A percentile compares a stretch with the other conserved stretches of the same genome.
phyloP scores from a whole-genome alignment of 352 stramenopile genomes.

The Pythium dissimile region DNA sequence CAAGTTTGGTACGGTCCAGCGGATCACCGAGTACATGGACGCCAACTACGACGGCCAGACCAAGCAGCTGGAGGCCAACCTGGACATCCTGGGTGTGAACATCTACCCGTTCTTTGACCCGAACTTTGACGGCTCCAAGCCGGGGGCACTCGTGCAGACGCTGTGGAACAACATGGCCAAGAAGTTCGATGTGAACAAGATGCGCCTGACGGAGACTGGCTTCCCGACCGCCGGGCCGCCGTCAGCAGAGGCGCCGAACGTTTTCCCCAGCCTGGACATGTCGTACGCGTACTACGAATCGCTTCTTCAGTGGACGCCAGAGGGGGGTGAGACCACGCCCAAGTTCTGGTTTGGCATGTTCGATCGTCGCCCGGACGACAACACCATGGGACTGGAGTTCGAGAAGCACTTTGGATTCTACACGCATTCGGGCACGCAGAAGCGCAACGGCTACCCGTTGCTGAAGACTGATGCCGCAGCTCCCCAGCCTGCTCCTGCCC shows the following conservation, averaged over 20 bases:
- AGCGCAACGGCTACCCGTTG: slow-evolving; percentile 18
- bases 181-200: slow-evolving; percentile 34
- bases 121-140: slow-evolving; percentile 45
- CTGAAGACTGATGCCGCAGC: slow-evolving; percentile 1
- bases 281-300: slow-evolving; percentile 27
- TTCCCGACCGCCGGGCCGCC: slow-evolving; percentile 42
- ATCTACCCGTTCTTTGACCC: slow-evolving; percentile 62
- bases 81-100: slow-evolving; percentile 55
- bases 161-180: slow-evolving; percentile 40
- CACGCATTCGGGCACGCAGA: slow-evolving; percentile 14
- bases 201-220: slow-evolving; percentile 55
- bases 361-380: slow-evolving; percentile 28
- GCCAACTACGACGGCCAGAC: slow-evolving; percentile 31
- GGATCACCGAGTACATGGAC: slow-evolving; percentile 49
- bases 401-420: slow-evolving; percentile 37
- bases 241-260: slow-evolving; percentile 30
- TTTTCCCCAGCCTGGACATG: slow-evolving; percentile 33
- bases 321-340: slow-evolving; percentile 8
- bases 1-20: slow-evolving; percentile 24
- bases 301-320: slow-evolving; percentile 18
- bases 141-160: slow-evolving; percentile 33
- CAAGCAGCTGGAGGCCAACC: slow-evolving; percentile 22
- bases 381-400: slow-evolving; percentile 17
- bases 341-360: slow-evolving; percentile 35
- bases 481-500: background rate